Evolutionary conservation across 345 rosid genomes (phyloP), one percentile per base, ranked within the genome.

Genomic region (Eucalyptus marginata): DNA sequence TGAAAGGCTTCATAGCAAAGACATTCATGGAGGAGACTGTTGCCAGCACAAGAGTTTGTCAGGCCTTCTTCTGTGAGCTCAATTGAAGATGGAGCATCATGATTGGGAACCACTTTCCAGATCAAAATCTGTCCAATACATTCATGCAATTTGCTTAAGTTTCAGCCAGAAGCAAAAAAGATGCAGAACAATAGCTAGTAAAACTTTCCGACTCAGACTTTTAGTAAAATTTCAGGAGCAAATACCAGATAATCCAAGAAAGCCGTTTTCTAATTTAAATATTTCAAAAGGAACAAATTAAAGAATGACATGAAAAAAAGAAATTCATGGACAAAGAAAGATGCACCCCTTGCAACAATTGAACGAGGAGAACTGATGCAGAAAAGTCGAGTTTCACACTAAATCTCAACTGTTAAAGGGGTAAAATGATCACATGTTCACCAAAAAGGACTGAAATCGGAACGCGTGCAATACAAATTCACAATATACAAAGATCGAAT

Each of bases 71-170:
- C 93, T 68, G 87, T 44, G 24, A 90, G 84, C 90, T 92, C 88
- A 81, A 40, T 59, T 22, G 86, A 86, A 88, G 91, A 90, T 31
- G 66, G 80, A 86, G 90, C 89, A 89, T 86, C 90, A 20, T 59
- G 85, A 86, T 50, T 90, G 88, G 90, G 89, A 93, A 91, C 91
- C 88, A 95, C 89, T 93, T 89, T 97, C 99, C 99, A 96, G 90
- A 97, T 95, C 90, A 94, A 93, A 90, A 98, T 97, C 98, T 98
- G 94, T 87, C 79, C 91, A 93, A 89, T 43, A 29, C 68, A 51
- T 89, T 56, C 88, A 58, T 86, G 87, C 80, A 54, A 88, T 54
- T 64, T 54, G 29, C 47, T 76, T 40, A 20, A 40, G 83, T 76
- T 76, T 76, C 83, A 76, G 3, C 83, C 83, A 76, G 47, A 76